These are phyloP conservation scores for Zygosaccharomyces bailii DNA, from an alignment of 805 yeast genomes.

Conservation along the genomic window DNA sequence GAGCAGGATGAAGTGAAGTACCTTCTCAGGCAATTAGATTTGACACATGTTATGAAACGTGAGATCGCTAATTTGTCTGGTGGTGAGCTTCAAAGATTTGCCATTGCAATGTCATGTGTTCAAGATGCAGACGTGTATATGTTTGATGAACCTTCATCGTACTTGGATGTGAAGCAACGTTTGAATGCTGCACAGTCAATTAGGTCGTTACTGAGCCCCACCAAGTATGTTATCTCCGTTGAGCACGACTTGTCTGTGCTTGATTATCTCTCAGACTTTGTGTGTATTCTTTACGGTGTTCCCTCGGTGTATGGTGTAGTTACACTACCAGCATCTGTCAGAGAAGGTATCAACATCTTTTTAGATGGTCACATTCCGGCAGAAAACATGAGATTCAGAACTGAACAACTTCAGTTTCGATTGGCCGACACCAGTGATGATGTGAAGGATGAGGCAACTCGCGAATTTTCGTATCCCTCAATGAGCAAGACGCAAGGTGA, in stretches of 20 bases:
- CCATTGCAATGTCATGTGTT: slow-evolving; percentile 95
- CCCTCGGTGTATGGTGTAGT: slow-evolving; percentile 99
- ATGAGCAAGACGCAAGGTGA: slow-evolving; percentile 95
- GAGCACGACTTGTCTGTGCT: slow-evolving; percentile 98
- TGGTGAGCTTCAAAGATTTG: slow-evolving; percentile 98
- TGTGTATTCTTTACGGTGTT: slow-evolving; percentile 95
- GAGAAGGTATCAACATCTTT: slow-evolving; percentile 99
- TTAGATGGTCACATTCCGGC: slow-evolving; percentile 97
- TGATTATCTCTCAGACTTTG: slow-evolving; percentile 94
- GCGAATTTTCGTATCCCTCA: slow-evolving; percentile 71
- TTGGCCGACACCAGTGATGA: slow-evolving; percentile 85
- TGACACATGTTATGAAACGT: slow-evolving; percentile 72
- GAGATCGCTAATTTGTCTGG: slow-evolving; percentile 90
- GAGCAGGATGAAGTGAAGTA: slow-evolving; percentile 56
- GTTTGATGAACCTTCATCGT: slow-evolving; percentile 99
- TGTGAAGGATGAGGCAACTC: slow-evolving; percentile 69
- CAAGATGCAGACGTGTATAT: slow-evolving; percentile 94
- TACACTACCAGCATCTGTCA: slow-evolving; percentile 90
- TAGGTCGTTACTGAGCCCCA: slow-evolving; percentile 73
- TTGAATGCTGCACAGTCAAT: slow-evolving; percentile 94
- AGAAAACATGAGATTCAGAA: slow-evolving; percentile 95
- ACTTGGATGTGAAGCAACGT: slow-evolving; percentile 97
- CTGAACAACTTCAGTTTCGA: slow-evolving; percentile 92
- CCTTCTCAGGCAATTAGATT: slow-evolving; percentile 68
- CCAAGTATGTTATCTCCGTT: slow-evolving; percentile 88